These are phyloP conservation scores for Tothia fuscella DNA, from an alignment of 2,329 filamentous ascomycete genomes.

Conservation along the genomic window DNA sequence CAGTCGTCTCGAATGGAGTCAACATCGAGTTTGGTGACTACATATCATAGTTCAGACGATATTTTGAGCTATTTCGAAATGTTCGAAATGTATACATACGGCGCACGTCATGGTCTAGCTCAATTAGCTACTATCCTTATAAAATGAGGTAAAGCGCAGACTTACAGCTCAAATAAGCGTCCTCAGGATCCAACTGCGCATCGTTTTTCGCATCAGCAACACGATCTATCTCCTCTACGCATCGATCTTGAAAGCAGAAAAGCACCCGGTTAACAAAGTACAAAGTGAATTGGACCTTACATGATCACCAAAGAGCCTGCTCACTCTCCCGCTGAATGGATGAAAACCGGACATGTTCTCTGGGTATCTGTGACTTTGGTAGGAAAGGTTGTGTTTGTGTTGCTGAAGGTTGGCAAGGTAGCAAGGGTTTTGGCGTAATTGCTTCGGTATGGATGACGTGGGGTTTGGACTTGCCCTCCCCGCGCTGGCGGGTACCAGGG, in stretches of 20 bases:
- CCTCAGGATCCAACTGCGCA: constrained; percentile 45
- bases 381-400: too few relatives aligned
- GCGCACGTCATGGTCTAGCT: constrained; percentile 50
- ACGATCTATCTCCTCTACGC: too few relatives aligned
- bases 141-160: constrained; percentile 14
- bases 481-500: too few relatives aligned
- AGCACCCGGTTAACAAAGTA: neutral
- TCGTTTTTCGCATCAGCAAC: constrained; percentile 15
- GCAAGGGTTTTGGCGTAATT: too few relatives aligned
- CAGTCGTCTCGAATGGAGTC: constrained; percentile 83
- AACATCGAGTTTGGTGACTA: constrained; percentile 82
- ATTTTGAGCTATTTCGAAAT: neutral
- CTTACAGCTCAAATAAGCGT: constrained; percentile 60
- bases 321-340: constrained; percentile 41
- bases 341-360: too few relatives aligned
- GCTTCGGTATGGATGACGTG: too few relatives aligned
- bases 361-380: too few relatives aligned
- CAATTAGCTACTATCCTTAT: constrained; percentile 15
- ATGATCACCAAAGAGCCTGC: constrained; percentile 38
- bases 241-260: too few relatives aligned
- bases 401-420: too few relatives aligned
- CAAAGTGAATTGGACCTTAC: constrained; percentile 22
- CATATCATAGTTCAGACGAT: neutral
- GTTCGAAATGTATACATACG: constrained; percentile 35
- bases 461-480: too few relatives aligned